Evolutionary conservation across 1,139 yeast species (phyloP), one percentile per base, ranked within the genome.

Genomic region (Pneumocystis oryctolagi): DNA sequence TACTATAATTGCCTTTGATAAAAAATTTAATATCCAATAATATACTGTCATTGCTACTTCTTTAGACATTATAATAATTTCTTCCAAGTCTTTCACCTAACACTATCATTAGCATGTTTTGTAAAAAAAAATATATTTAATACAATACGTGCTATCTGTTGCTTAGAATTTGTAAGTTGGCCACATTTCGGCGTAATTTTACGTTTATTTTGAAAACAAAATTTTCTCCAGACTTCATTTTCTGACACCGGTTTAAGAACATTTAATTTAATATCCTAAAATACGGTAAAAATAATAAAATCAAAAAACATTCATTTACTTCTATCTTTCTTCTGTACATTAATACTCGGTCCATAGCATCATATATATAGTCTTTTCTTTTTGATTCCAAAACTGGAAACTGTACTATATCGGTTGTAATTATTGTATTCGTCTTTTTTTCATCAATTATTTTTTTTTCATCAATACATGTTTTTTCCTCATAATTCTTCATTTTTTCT

Each of bases 111-210:
- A 35, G 9, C 4, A 20, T 20, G 9, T 9, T 35, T 30, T 8
- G 5, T 14, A 37, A 40, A 30, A 61, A n/a, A n/a, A 18, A 35
- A 6, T 20, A 20, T 47, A 47, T 47, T 12, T 61, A 16, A 67
- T 47, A 66, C 68, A 60, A 89, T 78, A 39, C 74, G 74, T 1
- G 73, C 71, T 61, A 89, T 77, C 70, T 92, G 96, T 2, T 72
- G 64, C 63, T 72, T 73, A 60, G 90, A 84, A 70, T 84, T 84
- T 0, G 97, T 89, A 65, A 94, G 77, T 74, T 92, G 97, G 14
- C 98, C 97, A 68, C 94, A 83, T 70, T 85, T 86, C 4, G 96
- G 95, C 70, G 89, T 89, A 68, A 92, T 82, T 69, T 84, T 83
- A 63, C 97, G 78, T 71, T 85, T 85, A 63, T 79, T 79, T 16